Evolutionary conservation across 176 grass and related monocot species (phyloP).

Genomic region (Eremochloa ophiuroides): DNA sequence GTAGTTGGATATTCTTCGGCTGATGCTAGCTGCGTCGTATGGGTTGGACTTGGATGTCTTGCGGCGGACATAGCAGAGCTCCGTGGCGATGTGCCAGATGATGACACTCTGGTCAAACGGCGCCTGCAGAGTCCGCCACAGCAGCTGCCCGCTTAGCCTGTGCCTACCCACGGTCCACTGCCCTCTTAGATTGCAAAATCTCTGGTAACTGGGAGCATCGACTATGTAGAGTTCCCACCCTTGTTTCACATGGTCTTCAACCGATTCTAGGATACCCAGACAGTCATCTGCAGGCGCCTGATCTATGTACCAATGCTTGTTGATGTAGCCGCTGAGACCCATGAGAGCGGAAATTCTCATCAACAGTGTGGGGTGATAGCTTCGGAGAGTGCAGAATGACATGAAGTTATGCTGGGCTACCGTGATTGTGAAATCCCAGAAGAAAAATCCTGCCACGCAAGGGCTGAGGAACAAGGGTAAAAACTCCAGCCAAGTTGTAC

Average conservation of each 20-base stretch:
- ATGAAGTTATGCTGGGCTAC: background rate
- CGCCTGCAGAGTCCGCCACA: background rate
- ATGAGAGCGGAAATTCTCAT: background rate
- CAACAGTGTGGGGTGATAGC: background rate
- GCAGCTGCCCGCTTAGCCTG: background rate
- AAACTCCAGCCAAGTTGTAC: background rate
- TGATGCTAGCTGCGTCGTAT: no score
- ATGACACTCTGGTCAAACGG: background rate
- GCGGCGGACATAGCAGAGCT: background rate
- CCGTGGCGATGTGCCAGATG: background rate
- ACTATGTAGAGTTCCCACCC: background rate
- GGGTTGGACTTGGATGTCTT: background rate
- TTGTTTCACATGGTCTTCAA: background rate
- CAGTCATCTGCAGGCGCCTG: no score
- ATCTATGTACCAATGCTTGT: background rate
- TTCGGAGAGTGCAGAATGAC: background rate
- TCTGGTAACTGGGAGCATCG: background rate
- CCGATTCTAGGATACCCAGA: background rate
- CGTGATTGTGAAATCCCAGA: fast-evolving
- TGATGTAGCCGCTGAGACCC: background rate
- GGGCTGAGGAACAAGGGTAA: background rate
- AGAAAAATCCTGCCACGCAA: fast-evolving
- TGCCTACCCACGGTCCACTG: background rate
- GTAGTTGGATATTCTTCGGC: background rate
- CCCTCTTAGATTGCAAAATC: background rate